Conservation (phyloP, 305 asterid species). For the Rubia tinctorum region DNA sequence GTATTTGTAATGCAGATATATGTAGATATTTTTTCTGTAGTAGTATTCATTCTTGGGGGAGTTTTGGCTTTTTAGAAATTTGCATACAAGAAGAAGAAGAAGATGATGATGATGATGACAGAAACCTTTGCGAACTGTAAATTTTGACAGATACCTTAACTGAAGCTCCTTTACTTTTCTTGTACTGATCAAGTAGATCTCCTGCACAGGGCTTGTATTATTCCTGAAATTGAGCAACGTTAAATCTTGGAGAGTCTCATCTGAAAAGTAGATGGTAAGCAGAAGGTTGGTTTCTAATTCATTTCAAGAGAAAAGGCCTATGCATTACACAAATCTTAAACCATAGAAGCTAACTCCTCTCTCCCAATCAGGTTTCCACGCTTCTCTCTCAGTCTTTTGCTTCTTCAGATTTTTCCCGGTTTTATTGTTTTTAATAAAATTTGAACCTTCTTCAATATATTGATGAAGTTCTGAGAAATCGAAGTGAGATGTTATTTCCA, state of each 20-base stretch:
- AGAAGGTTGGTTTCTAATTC: too few species aligned
- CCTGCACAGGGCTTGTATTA: constrained; percentile 61
- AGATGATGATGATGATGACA: neutral
- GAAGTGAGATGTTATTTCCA: too few species aligned
- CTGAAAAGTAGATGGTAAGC: constrained; percentile 87
- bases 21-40: constrained; percentile 67
- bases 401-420: too few species aligned
- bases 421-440: too few species aligned
- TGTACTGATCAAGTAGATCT: constrained; percentile 21
- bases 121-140: neutral
- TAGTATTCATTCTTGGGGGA: constrained; percentile 70
- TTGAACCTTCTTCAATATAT: too few species aligned
- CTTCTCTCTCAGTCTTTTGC: too few species aligned
- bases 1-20: constrained; percentile 52
- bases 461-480: too few species aligned
- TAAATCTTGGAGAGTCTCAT: constrained; percentile 79
- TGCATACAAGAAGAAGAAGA: too few species aligned
- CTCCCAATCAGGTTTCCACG: too few species aligned
- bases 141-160: constrained; percentile 11
- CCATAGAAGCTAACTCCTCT: too few species aligned
- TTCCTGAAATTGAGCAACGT: constrained; percentile 93
- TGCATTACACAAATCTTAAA: too few species aligned
- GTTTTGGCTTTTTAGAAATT: constrained; percentile 35
- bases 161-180: constrained; percentile 13
- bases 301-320: too few species aligned